Base-by-base conservation (phyloP, 2,329 filamentous ascomycete species). In the Penicillium olsonii region DNA sequence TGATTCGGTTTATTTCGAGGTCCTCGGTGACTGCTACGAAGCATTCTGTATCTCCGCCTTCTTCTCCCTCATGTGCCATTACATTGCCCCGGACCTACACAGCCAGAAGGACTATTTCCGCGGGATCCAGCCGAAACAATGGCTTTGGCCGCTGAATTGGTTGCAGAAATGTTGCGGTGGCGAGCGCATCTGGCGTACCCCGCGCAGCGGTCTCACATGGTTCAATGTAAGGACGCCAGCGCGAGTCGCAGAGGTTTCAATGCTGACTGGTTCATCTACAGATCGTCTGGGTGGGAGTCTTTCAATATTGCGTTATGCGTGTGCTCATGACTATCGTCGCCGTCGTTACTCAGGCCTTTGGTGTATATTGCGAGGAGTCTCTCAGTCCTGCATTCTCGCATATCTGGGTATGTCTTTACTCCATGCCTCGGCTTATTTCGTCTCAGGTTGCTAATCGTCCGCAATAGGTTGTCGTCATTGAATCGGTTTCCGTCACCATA, bases 21-120 rank as follows among this genome's bases (percentile, higher is more conserved):
- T 92, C 44, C 74, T 91, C 39, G 84, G 87, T 61, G 87, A 92
- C 68, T 92, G 88, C 71, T 94, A 94, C 71, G 89, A 94, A 73
- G 89, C 90, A 10, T 91, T 94, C 64, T 88, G 88, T 54, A 91
- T 94, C 57, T 85, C 87, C 38, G 88, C 87, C 56, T 95, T 94
- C 77, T 94, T 94, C 71, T 56, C 56, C 37, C 53, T 63, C 18
- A 44, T 63, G 54, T 62, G 56, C 37, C 42, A 53, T 42, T 62
- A 62, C 17, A 60, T 59, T 38, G 60, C 86, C 5, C 85, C 87
- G 11, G 83, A 85, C 55, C 73, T 94, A 22, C 88, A 91, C 68
- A 80, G 85, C 33, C 90, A 94, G 68, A 94, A 94, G 68, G 79
- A 85, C 29, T 92, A 87, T 69, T 94, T 95, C 67, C 79, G 88